These are phyloP conservation scores for Lentinula lateritia DNA, from an alignment of 768 basidiomycete genomes.

Conservation along the genomic window DNA sequence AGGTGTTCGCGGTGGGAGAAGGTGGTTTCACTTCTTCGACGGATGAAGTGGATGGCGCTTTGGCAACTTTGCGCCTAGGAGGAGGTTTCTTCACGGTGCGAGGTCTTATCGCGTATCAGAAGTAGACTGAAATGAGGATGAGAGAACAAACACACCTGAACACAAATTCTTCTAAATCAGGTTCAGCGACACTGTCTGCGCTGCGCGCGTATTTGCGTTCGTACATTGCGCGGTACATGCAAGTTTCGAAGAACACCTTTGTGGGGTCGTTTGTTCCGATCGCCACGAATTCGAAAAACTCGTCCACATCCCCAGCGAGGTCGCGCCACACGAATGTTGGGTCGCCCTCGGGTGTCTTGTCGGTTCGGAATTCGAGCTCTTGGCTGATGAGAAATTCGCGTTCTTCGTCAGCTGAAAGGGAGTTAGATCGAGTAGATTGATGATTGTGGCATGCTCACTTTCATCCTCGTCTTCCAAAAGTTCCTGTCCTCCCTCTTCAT, in stretches of 20 bases:
- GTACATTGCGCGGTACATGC: constrained; percentile 95
- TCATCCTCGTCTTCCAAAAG: constrained; percentile 91
- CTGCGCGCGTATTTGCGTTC: constrained; percentile 82
- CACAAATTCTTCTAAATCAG: constrained; percentile 73
- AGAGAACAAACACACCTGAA: constrained; percentile 61
- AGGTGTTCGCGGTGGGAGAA: not conserved
- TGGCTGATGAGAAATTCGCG: constrained; percentile 87
- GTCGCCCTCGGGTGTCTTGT: constrained; percentile 62
- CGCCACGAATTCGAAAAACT: constrained; percentile 90
- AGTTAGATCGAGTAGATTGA: not conserved
- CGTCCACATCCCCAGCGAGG: constrained; percentile 85
- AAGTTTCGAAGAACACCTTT: constrained; percentile 84
- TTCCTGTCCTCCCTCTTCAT: constrained; percentile 95
- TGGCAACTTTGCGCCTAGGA: constrained; percentile 4
- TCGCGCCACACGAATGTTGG: constrained; percentile 90
- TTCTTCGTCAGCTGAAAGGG: constrained; percentile 79
- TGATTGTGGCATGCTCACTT: constrained; percentile 37
- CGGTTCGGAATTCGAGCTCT: constrained; percentile 80
- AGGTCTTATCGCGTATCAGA: constrained; percentile 23
- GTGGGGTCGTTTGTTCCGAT: constrained; percentile 75
- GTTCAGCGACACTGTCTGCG: constrained; percentile 63
- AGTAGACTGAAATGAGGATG: not conserved
- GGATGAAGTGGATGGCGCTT: constrained; percentile 12
- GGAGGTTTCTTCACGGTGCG: constrained; percentile 21
- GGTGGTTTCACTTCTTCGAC: constrained; percentile 9